phyloP scores from a whole-genome alignment of 2,329 filamentous ascomycete species.

The Helotiales sp. region DNA sequence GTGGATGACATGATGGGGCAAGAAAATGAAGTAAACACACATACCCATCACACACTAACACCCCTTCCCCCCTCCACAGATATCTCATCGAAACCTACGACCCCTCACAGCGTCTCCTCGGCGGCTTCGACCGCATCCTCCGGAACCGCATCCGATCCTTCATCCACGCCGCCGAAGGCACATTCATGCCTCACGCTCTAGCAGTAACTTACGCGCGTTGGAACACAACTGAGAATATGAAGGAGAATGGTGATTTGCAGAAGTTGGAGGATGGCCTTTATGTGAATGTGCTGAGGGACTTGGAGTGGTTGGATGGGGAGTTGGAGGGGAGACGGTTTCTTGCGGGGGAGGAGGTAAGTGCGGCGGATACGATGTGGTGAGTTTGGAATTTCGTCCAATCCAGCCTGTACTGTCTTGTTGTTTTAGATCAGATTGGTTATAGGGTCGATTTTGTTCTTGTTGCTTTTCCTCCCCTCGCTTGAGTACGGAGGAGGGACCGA shows the following conservation, averaged over 20 bases:
- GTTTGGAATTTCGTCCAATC: no score
- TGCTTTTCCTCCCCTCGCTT: no score
- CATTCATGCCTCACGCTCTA: conserved; percentile 51
- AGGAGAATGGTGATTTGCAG: conserved; percentile 33
- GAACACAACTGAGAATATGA: conserved; percentile 44
- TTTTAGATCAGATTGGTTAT: no score
- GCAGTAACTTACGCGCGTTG: conserved; percentile 51
- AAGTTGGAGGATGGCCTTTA: conserved; percentile 47
- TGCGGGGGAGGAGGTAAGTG: conserved; percentile 11
- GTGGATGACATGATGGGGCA: no score
- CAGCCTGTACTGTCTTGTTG: no score
- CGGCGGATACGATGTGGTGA: conserved; percentile 13
- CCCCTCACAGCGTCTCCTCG: conserved; percentile 41
- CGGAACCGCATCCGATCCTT: conserved; percentile 42
- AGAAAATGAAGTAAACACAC: no score
- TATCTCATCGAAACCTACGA: conserved; percentile 55
- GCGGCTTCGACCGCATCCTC: not conserved
- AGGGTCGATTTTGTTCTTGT: no score
- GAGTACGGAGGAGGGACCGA: no score
- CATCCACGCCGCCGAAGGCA: conserved; percentile 52
- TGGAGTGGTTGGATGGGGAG: conserved; percentile 51
- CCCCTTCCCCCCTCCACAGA: conserved; percentile 33
- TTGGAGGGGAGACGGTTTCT: conserved; percentile 48
- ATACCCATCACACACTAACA: no score
- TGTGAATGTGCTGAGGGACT: conserved; percentile 50